Conservation (phyloP, 1,284 basidiomycete genomes). For the Ganoderma meredithae region DNA sequence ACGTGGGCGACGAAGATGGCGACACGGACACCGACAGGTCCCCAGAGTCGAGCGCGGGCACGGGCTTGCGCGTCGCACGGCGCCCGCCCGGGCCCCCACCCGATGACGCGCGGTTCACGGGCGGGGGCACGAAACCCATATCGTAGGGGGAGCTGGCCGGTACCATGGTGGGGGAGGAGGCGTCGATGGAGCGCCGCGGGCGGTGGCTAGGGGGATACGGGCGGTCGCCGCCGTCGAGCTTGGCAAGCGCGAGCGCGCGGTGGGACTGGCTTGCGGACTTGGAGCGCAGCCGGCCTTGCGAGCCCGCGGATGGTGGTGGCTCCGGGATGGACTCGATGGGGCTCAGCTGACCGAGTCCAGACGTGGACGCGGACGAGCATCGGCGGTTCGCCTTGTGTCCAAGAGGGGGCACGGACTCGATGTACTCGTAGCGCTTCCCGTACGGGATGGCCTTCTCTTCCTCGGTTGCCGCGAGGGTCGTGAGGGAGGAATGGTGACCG, state of each 20-base stretch:
- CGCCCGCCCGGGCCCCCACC: constrained; percentile 23
- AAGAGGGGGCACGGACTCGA: constrained; percentile 30
- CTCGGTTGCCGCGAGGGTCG: constrained; percentile 34
- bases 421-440: constrained; percentile 21
- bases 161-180: constrained; percentile 12
- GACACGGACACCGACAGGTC: constrained; percentile 8
- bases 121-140: constrained; percentile 17
- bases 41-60: constrained; percentile 46
- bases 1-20: constrained; percentile 47
- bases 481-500: constrained; percentile 21
- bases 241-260: constrained; percentile 37
- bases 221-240: constrained; percentile 32
- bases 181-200: constrained; percentile 29
- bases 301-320: constrained; percentile 21
- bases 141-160: constrained; percentile 25
- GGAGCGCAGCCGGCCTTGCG: constrained; percentile 25
- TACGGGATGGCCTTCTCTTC: constrained; percentile 30
- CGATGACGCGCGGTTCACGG: constrained; percentile 36
- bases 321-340: constrained; percentile 24
- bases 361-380: constrained; percentile 24
- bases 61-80: constrained; percentile 49
- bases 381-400: constrained; percentile 22
- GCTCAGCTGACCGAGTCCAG: constrained; percentile 11
- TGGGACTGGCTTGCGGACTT: constrained; percentile 33
- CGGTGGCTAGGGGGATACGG: constrained; percentile 15